phyloP scores from a whole-genome alignment of 2,329 filamentous ascomycete genomes.

The Periconia digitata region DNA sequence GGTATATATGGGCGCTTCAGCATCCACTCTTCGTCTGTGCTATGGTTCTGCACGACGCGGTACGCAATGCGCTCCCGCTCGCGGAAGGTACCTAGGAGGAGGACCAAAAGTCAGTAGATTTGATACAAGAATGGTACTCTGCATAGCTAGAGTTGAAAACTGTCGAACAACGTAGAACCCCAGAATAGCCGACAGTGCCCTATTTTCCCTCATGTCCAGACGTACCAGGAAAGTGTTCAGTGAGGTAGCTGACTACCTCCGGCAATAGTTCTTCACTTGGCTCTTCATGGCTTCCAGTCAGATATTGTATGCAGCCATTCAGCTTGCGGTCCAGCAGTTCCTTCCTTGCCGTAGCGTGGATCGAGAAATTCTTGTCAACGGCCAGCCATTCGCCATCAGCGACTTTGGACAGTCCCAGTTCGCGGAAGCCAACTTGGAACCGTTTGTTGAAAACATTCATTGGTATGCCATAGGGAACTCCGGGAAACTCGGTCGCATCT shows the following conservation, averaged over 20 bases:
- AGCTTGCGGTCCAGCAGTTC: slow-evolving; percentile 44
- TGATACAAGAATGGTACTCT: too few species aligned
- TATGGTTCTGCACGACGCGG: slow-evolving; percentile 28
- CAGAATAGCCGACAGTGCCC: too few species aligned
- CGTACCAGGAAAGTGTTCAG: slow-evolving; percentile 47
- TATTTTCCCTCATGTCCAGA: too few species aligned
- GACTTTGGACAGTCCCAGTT: slow-evolving; percentile 53
- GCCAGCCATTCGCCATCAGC: slow-evolving; percentile 52
- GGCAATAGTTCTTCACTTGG: slow-evolving; percentile 53
- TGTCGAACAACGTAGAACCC: slow-evolving; percentile 9
- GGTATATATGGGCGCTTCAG: slow-evolving; percentile 39
- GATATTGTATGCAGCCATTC: slow-evolving; percentile 48
- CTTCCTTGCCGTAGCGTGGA: slow-evolving; percentile 47
- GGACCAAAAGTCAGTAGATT: too few species aligned
- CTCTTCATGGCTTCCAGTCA: slow-evolving; percentile 45
- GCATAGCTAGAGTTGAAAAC: too few species aligned
- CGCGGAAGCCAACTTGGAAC: slow-evolving; percentile 32
- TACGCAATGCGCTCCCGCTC: slow-evolving; percentile 32
- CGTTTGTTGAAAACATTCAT: slow-evolving; percentile 10
- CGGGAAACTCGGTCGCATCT: slow-evolving; percentile 28
- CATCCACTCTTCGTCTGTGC: slow-evolving; percentile 48
- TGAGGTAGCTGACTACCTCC: slow-evolving; percentile 50
- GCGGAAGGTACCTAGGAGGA: too few species aligned
- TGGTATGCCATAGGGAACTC: slow-evolving; percentile 16
- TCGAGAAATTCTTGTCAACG: slow-evolving; percentile 49